Conservation (phyloP, 352 stramenopile species). For the Peronospora destructor region DNA sequence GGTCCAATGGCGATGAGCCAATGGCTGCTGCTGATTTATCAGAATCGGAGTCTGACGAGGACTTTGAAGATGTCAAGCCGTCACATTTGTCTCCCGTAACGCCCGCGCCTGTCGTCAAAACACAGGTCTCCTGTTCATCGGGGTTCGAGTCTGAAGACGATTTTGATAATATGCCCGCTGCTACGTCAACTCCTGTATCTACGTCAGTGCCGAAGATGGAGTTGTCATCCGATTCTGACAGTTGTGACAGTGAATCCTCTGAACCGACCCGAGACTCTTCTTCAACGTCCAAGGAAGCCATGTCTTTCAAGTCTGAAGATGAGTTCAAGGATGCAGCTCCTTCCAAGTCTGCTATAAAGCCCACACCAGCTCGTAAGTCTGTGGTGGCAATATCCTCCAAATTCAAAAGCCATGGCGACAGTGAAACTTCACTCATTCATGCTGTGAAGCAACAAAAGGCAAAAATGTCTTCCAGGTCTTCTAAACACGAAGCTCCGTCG, state of each 20-base stretch:
- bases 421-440: conserved; percentile 9
- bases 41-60: conserved; percentile 22
- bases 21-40: conserved; percentile 7
- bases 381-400: conserved; percentile 23
- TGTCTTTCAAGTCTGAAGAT: conserved; percentile 5
- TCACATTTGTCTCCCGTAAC: neutral
- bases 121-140: neutral
- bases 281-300: conserved; percentile 1
- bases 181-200: neutral
- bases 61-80: conserved; percentile 28
- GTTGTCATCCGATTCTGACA: conserved; percentile 15
- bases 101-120: neutral
- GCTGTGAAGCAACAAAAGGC: conserved; percentile 11
- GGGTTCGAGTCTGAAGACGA: conserved; percentile 14
- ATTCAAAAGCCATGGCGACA: conserved; percentile 14
- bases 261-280: conserved; percentile 2
- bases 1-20: conserved; percentile 11
- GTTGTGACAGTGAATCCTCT: conserved; percentile 18
- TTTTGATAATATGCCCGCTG: conserved; percentile 6
- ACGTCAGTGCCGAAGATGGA: conserved; percentile 11
- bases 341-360: conserved; percentile 8
- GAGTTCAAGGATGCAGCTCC: conserved; percentile 9
- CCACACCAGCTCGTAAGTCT: conserved; percentile 9
- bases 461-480: conserved; percentile 12
- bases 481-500: conserved; percentile 9